A percentile compares a stretch with the other conserved stretches of the same genome.
Evolutionary conservation across 2,329 filamentous ascomycete genomes (phyloP).

Genomic region (Macrophomina tecta): DNA sequence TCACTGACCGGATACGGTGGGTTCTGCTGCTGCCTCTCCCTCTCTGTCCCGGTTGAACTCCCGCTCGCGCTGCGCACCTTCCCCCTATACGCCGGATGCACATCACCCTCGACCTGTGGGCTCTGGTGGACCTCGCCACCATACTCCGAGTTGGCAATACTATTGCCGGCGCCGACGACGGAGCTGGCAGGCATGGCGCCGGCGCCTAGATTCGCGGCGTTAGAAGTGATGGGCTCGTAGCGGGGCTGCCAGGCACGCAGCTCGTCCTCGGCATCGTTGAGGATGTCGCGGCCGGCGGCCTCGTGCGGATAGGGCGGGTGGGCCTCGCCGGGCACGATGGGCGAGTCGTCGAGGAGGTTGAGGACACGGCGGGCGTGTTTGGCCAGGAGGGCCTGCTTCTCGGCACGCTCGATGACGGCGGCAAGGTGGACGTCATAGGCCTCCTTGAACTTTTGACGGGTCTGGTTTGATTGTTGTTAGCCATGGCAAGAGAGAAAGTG

Average conservation of each 20-base stretch:
- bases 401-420: conserved; percentile 91
- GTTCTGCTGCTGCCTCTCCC: conserved; percentile 4
- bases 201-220: conserved; percentile 55
- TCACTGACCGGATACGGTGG: conserved; percentile 16
- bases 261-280: conserved; percentile 92
- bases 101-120: background rate
- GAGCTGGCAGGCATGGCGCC: conserved; percentile 49
- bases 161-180: conserved; percentile 20
- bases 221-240: conserved; percentile 57
- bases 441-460: conserved; percentile 94
- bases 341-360: conserved; percentile 84
- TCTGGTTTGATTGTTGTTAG: conserved; percentile 58
- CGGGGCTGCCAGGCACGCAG: conserved; percentile 74
- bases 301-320: conserved; percentile 70
- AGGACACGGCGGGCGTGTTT: conserved; percentile 87
- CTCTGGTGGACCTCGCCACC: conserved; percentile 26
- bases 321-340: conserved; percentile 83
- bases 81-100: conserved; percentile 25
- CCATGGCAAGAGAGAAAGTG: conserved; percentile 31
- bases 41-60: background rate
- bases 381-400: conserved; percentile 95
- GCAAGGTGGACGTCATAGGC: conserved; percentile 88
- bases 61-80: conserved; percentile 19
- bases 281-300: conserved; percentile 75
- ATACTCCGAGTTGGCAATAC: conserved; percentile 13